Evolutionary conservation across 306 rosid species (phyloP).

Genomic region (Castanopsis chinensis): DNA sequence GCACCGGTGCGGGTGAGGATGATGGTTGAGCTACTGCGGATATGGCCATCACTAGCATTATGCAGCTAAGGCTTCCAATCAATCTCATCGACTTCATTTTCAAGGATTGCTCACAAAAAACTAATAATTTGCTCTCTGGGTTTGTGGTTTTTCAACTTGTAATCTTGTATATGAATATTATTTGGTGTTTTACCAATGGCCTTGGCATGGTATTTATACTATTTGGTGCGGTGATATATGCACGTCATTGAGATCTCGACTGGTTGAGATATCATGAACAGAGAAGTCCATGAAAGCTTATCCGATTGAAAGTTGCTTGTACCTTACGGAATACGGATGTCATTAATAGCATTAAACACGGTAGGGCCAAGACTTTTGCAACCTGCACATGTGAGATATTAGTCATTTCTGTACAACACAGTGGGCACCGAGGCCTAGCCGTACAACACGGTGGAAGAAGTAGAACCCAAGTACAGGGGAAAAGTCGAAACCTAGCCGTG

Average conservation of each 20-base stretch:
- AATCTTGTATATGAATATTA: no score
- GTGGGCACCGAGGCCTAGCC: no score
- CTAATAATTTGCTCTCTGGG: not conserved
- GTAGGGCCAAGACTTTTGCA: not conserved
- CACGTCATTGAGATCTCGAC: not conserved
- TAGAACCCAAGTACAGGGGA: no score
- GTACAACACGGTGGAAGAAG: no score
- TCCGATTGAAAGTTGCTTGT: not conserved
- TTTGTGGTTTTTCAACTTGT: not conserved
- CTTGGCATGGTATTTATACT: not conserved
- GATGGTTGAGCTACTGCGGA: constrained; percentile 24
- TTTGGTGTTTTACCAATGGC: not conserved
- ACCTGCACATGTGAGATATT: not conserved
- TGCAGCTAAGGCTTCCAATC: constrained; percentile 15
- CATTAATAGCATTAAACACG: not conserved
- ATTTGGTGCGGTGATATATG: not conserved
- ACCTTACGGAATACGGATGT: not conserved
- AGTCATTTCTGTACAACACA: not conserved
- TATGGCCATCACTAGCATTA: constrained; percentile 25
- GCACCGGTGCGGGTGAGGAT: constrained; percentile 23
- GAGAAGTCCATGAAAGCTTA: not conserved
- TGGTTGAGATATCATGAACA: not conserved
- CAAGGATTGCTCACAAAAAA: not conserved
- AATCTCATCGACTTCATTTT: constrained; percentile 18
- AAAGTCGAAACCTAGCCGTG: no score